Percentiles rank a stretch among this genome's conserved stretches.
These are phyloP conservation scores for Solanum rostratum DNA, from an alignment of 257 asterid species.

Conservation along the genomic window DNA sequence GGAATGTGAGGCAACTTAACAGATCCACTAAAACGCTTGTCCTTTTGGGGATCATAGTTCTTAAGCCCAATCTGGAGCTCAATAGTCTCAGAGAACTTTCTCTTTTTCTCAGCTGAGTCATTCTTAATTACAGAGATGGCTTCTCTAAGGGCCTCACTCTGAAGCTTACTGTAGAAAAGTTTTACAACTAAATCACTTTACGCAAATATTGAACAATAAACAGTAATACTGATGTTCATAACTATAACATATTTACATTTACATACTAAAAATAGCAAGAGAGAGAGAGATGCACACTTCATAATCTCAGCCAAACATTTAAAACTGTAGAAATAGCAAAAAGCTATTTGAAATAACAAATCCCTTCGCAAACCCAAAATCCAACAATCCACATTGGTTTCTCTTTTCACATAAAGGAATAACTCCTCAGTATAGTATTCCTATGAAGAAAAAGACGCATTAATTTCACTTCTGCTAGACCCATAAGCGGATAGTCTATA, in stretches of 20 bases:
- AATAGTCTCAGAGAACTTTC: neutral
- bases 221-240: neutral
- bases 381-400: neutral
- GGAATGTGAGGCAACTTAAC: neutral
- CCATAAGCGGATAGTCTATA: neutral
- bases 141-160: slow-evolving; percentile 15
- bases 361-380: neutral
- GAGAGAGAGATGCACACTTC: neutral
- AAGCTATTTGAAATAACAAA: neutral
- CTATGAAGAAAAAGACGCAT: neutral
- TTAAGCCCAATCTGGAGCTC: slow-evolving; percentile 7
- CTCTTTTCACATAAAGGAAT: neutral
- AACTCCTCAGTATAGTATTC: neutral
- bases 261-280: neutral
- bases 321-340: neutral
- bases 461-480: neutral
- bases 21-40: slow-evolving; percentile 7
- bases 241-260: neutral
- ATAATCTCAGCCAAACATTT: neutral
- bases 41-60: slow-evolving; percentile 17
- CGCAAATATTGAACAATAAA: neutral
- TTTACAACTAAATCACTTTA: neutral
- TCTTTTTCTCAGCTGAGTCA: slow-evolving; percentile 8
- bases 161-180: slow-evolving; percentile 7
- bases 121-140: slow-evolving; percentile 3